phyloP scores from a whole-genome alignment of 305 asterid species.

The Solanum hybrid region DNA sequence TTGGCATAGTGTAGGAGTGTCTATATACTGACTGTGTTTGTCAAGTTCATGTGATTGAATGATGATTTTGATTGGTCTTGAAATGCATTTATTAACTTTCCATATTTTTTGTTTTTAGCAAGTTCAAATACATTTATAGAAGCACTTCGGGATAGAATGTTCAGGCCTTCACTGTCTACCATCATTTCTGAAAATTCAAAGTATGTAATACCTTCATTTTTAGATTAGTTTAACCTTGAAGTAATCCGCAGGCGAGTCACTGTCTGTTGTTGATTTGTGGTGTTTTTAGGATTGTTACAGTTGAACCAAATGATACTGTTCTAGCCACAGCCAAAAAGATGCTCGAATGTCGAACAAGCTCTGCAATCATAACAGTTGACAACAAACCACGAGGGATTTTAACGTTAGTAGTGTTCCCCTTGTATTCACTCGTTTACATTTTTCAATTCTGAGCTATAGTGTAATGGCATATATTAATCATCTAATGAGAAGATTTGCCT shows the following conservation, averaged over 20 bases:
- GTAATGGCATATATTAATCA: neutral
- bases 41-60: neutral
- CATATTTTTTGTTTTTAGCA: neutral
- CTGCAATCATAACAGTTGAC: slow-evolving; percentile 68
- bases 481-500: neutral
- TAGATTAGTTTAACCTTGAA: neutral
- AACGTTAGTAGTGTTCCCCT: slow-evolving; percentile 50
- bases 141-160: slow-evolving; percentile 87
- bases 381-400: slow-evolving; percentile 85
- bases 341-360: slow-evolving; percentile 53
- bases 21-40: neutral
- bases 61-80: neutral
- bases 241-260: neutral
- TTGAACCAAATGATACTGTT: slow-evolving; percentile 76
- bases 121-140: slow-evolving; percentile 59
- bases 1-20: neutral
- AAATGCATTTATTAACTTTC: neutral
- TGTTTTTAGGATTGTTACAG: slow-evolving; percentile 55
- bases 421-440: neutral
- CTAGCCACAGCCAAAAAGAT: slow-evolving; percentile 72
- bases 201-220: slow-evolving; percentile 80
- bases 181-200: slow-evolving; percentile 87
- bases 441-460: neutral
- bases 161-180: slow-evolving; percentile 82
- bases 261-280: neutral